These are phyloP conservation scores for Alternaria sp. DNA, from an alignment of 2,329 filamentous ascomycete species.

Conservation along the genomic window DNA sequence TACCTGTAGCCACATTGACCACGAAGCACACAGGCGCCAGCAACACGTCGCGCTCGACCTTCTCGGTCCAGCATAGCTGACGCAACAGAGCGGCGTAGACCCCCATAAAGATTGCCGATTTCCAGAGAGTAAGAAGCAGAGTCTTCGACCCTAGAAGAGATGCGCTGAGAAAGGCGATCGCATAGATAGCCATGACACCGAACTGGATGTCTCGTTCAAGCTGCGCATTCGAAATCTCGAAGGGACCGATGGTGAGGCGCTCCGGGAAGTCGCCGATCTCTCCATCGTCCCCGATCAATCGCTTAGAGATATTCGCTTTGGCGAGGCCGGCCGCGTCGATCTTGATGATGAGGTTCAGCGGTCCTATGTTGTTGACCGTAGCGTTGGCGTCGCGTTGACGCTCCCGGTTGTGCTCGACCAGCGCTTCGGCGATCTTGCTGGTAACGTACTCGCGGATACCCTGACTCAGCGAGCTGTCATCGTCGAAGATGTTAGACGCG, in stretches of 20 bases:
- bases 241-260: not conserved
- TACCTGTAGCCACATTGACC: constrained; percentile 46
- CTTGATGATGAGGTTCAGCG: not conserved
- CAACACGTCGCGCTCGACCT: not conserved
- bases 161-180: not conserved
- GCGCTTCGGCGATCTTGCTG: constrained; percentile 9
- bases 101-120: not conserved
- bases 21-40: not conserved
- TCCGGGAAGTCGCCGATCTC: not conserved
- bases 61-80: not conserved
- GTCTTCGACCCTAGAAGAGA: not conserved
- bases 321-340: not conserved
- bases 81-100: not conserved
- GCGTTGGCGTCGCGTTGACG: not conserved
- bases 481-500: constrained; percentile 3
- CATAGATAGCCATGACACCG: not conserved
- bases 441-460: constrained; percentile 13
- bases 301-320: not conserved
- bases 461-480: not conserved
- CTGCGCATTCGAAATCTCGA: not conserved
- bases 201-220: not conserved
- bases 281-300: not conserved
- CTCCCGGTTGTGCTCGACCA: not conserved
- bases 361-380: not conserved
- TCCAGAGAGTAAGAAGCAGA: constrained; percentile 3